Conservation (phyloP, 257 asterid species). For the Solanum appendiculatum region DNA sequence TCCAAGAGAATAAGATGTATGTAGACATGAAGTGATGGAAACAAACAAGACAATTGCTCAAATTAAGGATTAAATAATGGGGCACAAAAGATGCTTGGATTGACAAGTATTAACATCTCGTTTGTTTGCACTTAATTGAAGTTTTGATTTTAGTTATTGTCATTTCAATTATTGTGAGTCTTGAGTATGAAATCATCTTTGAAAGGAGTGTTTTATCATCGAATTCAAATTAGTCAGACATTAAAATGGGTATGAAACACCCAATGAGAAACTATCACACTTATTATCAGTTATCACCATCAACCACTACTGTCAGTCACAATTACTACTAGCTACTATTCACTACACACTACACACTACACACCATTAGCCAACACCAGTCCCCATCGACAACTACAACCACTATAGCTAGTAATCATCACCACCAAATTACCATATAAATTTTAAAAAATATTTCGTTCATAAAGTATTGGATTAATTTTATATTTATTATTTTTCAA, state of each 20-base stretch:
- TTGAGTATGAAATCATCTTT: background rate
- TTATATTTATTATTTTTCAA: background rate
- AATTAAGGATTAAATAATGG: background rate
- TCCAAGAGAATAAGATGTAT: background rate
- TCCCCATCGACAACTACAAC: background rate
- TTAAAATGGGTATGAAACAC: background rate
- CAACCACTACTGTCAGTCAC: too few relatives aligned
- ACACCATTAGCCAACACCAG: background rate
- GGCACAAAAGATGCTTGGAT: background rate
- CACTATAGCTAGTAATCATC: background rate
- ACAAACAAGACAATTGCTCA: background rate
- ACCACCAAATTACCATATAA: background rate
- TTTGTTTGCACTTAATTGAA: background rate
- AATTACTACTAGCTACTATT: background rate
- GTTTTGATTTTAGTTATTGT: background rate
- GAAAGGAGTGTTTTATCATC: background rate
- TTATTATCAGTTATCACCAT: background rate
- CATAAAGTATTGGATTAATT: background rate
- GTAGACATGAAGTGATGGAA: background rate
- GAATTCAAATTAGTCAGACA: background rate
- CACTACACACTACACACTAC: background rate
- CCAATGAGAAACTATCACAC: background rate
- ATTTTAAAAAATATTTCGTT: background rate
- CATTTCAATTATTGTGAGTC: background rate
- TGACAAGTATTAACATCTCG: background rate